Percentiles rank a stretch among this genome's conserved stretches.
phyloP scores from a whole-genome alignment of 2,329 filamentous ascomycete genomes.

The Calonectria montana region DNA sequence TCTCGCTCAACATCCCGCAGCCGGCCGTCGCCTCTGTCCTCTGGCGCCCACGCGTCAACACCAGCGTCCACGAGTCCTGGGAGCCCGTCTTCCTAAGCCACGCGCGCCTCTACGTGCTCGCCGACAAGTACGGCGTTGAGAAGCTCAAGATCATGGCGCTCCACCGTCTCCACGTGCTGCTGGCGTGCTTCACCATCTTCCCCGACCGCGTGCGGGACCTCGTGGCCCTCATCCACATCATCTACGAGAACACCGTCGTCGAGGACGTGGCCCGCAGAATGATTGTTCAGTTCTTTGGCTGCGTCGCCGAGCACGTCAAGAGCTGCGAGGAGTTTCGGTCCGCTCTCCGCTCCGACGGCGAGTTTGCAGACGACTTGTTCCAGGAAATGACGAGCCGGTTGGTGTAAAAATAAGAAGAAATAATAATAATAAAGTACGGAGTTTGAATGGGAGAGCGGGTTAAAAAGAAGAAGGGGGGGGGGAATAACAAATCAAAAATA shows the following conservation, averaged over 20 bases:
- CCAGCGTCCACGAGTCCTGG: conserved; percentile 14
- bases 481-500: not conserved
- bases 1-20: not conserved
- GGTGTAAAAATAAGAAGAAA: conserved; percentile 5
- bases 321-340: conserved; percentile 24
- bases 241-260: conserved; percentile 38
- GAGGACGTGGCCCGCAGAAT: conserved; percentile 33
- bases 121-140: conserved; percentile 39
- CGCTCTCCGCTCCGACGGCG: conserved; percentile 27
- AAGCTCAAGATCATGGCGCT: conserved; percentile 30
- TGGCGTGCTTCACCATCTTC: conserved; percentile 29
- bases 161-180: conserved; percentile 32
- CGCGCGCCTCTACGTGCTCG: conserved; percentile 39
- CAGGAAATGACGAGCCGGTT: conserved; percentile 27
- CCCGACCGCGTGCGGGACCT: conserved; percentile 31
- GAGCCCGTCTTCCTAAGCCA: conserved; percentile 36
- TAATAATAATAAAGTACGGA: not conserved
- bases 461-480: not conserved
- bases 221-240: conserved; percentile 26
- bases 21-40: not conserved
- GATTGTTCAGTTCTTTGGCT: conserved; percentile 34
- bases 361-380: conserved; percentile 35
- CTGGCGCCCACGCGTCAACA: not conserved
- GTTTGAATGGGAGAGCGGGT: not conserved
- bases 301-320: conserved; percentile 33